Base-by-base conservation (phyloP, 306 rosid species). In the Morella rubra region DNA sequence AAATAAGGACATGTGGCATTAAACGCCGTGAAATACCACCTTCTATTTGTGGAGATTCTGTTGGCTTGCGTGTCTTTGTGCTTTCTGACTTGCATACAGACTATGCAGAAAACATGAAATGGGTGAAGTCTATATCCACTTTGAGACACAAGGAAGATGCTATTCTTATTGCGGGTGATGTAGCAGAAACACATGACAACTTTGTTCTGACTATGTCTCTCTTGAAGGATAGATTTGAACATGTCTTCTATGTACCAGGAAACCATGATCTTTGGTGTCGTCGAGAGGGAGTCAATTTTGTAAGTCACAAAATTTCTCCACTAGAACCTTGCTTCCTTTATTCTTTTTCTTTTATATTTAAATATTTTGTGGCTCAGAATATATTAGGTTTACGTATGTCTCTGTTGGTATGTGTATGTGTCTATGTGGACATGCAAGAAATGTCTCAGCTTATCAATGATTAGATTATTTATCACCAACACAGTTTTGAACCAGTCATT, bases 251-350 rank as follows among this genome's bases (percentile, higher is more conserved):
- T 65, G 89, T 89, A 44, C 93, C 98, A 62, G 97, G 98, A 61
- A 93, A 93, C 77, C 98, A 93, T 77, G 98, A 93, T 72, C 85
- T 93, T 50, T 93, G 98, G 98, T 91, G 93, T 74, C 97, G 91
- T 16, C 86, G 73, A 1, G 90, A 88, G 69, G 87, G 80, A 46
- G 83, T 82, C 24, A 77, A 82, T 69, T 80, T 87, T 85, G 96
- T 92, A 85, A 90, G 93, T 79, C 71, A 73, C 14, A 45, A 80
- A 51, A 15, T 78, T 71, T 56, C 14, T 75, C 64, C 55, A 7
- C 37, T 73, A 52, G 42, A 58, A 37, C 58, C 5, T 40, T 47
- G 69, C 22, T 2, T 65, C 12, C 61, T 76, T 37, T 40, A 15
- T 54, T 18, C 2, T 64, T 22, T 60, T 64, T 18, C 45, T 7